Evolutionary conservation across 2,329 filamentous ascomycete genomes (phyloP).

Genomic region (Fusarium decemcellulare): DNA sequence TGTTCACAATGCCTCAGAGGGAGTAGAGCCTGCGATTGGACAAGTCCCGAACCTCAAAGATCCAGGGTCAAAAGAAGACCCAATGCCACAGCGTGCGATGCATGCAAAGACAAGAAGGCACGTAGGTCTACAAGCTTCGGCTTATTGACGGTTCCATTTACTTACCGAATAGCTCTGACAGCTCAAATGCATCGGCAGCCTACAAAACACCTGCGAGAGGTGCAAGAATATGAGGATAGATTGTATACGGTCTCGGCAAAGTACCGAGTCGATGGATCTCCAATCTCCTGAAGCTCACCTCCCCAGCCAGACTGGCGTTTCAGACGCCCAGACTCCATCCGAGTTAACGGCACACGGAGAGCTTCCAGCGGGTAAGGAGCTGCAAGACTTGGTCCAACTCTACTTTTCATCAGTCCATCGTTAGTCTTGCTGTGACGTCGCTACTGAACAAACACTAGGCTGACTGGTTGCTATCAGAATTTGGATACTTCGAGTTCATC

Average conservation of each 20-base stretch:
- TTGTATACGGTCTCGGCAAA: background rate
- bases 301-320: background rate
- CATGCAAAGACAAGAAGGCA: slow-evolving; percentile 1
- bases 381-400: background rate
- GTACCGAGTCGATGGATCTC: background rate
- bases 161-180: background rate
- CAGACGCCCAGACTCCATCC: background rate
- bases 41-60: background rate
- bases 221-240: background rate
- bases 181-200: background rate
- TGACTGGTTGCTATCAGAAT: background rate
- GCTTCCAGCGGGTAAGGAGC: background rate
- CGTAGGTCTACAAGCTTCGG: too few species aligned
- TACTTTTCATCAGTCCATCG: slow-evolving; percentile 3
- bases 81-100: background rate
- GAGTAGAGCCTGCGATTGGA: background rate
- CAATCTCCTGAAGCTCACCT: background rate
- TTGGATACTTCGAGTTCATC: background rate
- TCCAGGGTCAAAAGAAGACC: background rate
- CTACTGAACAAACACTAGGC: too few species aligned
- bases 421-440: background rate
- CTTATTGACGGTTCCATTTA: too few species aligned
- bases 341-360: background rate
- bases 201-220: background rate
- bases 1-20: background rate